A percentile compares a stretch with the other conserved stretches of the same genome.
phyloP scores from a whole-genome alignment of 1,284 basidiomycete genomes.

The Malassezia cuniculi region DNA sequence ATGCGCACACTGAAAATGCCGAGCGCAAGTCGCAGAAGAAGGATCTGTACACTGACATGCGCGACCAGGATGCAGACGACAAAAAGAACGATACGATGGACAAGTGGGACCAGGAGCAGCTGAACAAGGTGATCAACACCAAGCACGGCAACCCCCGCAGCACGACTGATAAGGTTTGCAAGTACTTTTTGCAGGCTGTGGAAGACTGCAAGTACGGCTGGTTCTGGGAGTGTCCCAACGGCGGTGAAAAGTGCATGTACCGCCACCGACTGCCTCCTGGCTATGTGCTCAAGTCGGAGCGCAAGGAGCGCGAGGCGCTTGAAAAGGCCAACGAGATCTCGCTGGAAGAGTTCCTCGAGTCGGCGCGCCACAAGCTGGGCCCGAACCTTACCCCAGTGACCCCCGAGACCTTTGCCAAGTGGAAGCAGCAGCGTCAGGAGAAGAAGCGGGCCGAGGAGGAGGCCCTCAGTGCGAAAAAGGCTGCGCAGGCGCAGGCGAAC shows the following conservation, averaged over 20 bases:
- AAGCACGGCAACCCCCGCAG: slow-evolving; percentile 83
- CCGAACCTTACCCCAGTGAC: slow-evolving; percentile 82
- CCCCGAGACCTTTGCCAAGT: slow-evolving; percentile 74
- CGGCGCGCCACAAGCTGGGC: slow-evolving; percentile 67
- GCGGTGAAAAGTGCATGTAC: slow-evolving; percentile 73
- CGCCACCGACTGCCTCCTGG: slow-evolving; percentile 89
- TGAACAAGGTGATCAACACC: slow-evolving; percentile 69
- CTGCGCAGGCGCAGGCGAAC: slow-evolving; percentile 67
- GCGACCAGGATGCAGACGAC: slow-evolving; percentile 50
- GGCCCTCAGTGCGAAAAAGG: slow-evolving; percentile 73
- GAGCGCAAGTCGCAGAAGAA: slow-evolving; percentile 88
- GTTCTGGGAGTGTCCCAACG: slow-evolving; percentile 58
- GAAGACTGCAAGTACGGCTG: slow-evolving; percentile 80
- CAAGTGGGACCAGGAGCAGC: slow-evolving; percentile 88
- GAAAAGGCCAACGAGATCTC: slow-evolving; percentile 74
- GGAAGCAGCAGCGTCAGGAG: slow-evolving; percentile 59
- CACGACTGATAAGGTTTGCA: slow-evolving; percentile 89
- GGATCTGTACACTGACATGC: slow-evolving; percentile 79
- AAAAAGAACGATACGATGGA: slow-evolving; percentile 85
- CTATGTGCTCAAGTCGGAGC: slow-evolving; percentile 68
- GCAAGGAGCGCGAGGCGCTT: slow-evolving; percentile 52
- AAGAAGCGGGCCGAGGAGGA: slow-evolving; percentile 73
- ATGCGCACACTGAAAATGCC: slow-evolving; percentile 67
- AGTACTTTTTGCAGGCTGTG: slow-evolving; percentile 90
- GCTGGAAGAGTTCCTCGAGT: slow-evolving; percentile 92